Conservation (phyloP, 1,284 basidiomycete species). For the Schizophyllum amplum region DNA sequence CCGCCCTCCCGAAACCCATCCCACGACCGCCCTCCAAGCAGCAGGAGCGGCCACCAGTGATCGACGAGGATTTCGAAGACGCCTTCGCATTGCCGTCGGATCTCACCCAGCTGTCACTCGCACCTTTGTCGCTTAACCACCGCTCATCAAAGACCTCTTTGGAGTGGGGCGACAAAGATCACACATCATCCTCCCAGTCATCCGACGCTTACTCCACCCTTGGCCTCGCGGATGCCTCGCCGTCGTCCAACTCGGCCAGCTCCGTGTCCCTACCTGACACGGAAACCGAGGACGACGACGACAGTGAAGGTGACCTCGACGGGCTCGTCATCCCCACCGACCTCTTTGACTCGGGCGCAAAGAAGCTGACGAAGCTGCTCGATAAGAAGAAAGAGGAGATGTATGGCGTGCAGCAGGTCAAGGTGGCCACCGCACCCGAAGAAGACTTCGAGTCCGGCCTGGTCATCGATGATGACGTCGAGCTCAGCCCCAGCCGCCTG, state of each 20-base stretch:
- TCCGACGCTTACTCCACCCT: slow-evolving; percentile 75
- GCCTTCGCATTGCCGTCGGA: slow-evolving; percentile 71
- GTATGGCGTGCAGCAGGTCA: slow-evolving; percentile 24
- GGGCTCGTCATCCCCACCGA: slow-evolving; percentile 69
- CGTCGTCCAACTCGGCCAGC: slow-evolving; percentile 62
- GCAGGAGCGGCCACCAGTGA: slow-evolving; percentile 16
- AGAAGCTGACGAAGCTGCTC: slow-evolving; percentile 62
- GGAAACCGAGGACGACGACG: slow-evolving; percentile 60
- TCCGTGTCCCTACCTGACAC: slow-evolving; percentile 60
- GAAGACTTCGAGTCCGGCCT: slow-evolving; percentile 79
- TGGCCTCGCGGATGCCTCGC: slow-evolving; percentile 62
- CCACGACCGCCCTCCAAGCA: slow-evolving; percentile 10
- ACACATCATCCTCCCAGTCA: slow-evolving; percentile 64
- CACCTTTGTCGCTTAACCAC: slow-evolving; percentile 61
- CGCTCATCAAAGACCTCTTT: slow-evolving; percentile 72
- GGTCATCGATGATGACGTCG: slow-evolving; percentile 70
- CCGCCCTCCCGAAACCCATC: slow-evolving; percentile 38
- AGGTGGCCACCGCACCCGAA: slow-evolving; percentile 51
- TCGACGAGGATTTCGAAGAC: slow-evolving; percentile 67
- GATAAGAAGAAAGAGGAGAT: slow-evolving; percentile 62
- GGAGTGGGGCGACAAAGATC: slow-evolving; percentile 77
- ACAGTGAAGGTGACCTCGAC: slow-evolving; percentile 65
- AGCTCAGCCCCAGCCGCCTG: slow-evolving; percentile 69
- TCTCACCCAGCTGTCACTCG: slow-evolving; percentile 69
- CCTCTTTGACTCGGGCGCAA: slow-evolving; percentile 64